Evolutionary conservation across 2,329 filamentous ascomycete genomes (phyloP).

Genomic region (Volutella citrinella): DNA sequence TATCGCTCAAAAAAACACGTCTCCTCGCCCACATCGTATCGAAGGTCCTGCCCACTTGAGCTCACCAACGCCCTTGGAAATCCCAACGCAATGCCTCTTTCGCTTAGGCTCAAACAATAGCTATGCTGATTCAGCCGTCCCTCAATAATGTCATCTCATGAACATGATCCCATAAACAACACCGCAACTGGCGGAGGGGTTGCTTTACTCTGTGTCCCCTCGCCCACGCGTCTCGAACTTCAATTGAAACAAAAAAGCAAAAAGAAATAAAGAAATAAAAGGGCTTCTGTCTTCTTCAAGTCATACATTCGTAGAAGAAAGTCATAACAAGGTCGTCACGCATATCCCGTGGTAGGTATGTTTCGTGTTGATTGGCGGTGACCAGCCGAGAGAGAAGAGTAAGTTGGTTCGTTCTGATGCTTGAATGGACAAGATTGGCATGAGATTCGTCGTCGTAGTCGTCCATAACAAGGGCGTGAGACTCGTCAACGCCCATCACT

Average conservation of each 20-base stretch:
- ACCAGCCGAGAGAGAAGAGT: constrained; percentile 32
- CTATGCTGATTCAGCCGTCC: constrained; percentile 26
- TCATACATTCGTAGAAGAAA: constrained; percentile 41
- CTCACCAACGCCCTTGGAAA: constrained; percentile 27
- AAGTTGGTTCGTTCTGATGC: constrained; percentile 21
- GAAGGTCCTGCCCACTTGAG: constrained; percentile 28
- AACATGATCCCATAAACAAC: constrained; percentile 29
- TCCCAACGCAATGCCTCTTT: constrained; percentile 23
- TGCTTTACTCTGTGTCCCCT: constrained; percentile 1
- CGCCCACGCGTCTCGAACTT: not conserved
- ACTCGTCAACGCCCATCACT: constrained; percentile 46
- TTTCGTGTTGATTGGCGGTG: constrained; percentile 31
- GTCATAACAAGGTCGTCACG: constrained; percentile 37
- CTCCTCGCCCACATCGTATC: constrained; percentile 19
- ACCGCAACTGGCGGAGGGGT: constrained; percentile 17
- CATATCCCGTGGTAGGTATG: constrained; percentile 31
- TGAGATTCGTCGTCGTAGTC: constrained; percentile 20
- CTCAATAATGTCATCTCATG: constrained; percentile 28
- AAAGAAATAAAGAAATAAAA: no score
- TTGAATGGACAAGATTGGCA: constrained; percentile 23
- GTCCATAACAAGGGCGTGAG: constrained; percentile 30
- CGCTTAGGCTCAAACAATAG: constrained; percentile 20
- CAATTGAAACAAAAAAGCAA: constrained; percentile 12
- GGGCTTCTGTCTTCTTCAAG: constrained; percentile 39
- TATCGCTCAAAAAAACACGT: constrained; percentile 22